Conservation (phyloP, 2,329 filamentous ascomycete species). For the Fusarium setosum region DNA sequence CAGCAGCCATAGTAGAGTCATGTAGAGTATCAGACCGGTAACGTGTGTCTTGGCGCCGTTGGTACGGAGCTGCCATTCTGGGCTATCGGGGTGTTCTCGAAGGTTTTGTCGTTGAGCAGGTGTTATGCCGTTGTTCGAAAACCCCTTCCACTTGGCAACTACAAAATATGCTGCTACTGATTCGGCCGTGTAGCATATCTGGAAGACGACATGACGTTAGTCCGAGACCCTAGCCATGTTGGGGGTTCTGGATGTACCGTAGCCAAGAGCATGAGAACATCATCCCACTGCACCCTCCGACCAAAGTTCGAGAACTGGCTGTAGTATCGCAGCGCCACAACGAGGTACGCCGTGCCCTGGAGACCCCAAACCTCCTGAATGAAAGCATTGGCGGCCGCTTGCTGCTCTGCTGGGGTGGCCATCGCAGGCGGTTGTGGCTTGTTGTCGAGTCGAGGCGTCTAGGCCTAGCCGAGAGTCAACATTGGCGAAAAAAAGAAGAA, state of each 20-base stretch:
- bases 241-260: background rate
- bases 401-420: slow-evolving; percentile 10
- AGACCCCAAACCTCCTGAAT: slow-evolving; percentile 15
- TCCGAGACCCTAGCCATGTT: background rate
- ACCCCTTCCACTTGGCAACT: slow-evolving; percentile 8
- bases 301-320: slow-evolving; percentile 11
- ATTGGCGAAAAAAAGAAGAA: background rate
- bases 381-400: slow-evolving; percentile 7
- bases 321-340: slow-evolving; percentile 10
- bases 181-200: slow-evolving; percentile 10
- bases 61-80: slow-evolving; percentile 3
- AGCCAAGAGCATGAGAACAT: slow-evolving; percentile 6
- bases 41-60: slow-evolving; percentile 15
- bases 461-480: background rate
- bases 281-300: slow-evolving; percentile 7
- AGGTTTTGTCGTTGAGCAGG: slow-evolving; percentile 1
- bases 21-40: slow-evolving; percentile 5
- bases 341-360: slow-evolving; percentile 6
- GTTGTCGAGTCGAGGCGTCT: background rate
- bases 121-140: slow-evolving; percentile 12
- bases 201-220: background rate
- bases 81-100: background rate
- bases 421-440: background rate
- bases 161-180: slow-evolving; percentile 13
- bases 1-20: slow-evolving; percentile 11